A percentile compares a stretch with the other conserved stretches of the same genome.
Evolutionary conservation across 179 eudicot genomes (phyloP).

Genomic region (Silene coronaria): DNA sequence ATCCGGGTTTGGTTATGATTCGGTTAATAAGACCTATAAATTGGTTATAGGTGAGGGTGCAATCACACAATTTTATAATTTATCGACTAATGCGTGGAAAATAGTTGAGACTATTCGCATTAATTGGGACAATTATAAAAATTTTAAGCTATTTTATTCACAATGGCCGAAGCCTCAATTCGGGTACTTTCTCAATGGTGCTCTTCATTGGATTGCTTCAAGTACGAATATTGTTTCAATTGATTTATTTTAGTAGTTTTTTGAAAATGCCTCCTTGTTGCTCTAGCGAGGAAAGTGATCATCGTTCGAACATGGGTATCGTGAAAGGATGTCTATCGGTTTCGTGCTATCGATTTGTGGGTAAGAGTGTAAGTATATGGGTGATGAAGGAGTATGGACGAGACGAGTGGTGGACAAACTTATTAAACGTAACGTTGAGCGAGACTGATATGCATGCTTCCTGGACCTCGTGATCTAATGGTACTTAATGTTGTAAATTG

Average conservation of each 20-base stretch:
- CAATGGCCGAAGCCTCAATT: background rate
- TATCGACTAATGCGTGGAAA: background rate
- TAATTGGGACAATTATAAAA: background rate
- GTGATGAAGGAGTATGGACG: background rate
- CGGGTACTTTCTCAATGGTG: background rate
- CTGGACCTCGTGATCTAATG: background rate
- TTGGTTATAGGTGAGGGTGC: background rate
- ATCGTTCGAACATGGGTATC: background rate
- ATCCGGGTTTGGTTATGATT: background rate
- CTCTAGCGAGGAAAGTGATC: background rate
- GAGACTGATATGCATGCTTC: too few species aligned
- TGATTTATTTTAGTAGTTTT: background rate
- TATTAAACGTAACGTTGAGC: background rate
- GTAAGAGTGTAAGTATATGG: background rate
- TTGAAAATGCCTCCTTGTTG: background rate
- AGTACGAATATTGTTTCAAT: background rate
- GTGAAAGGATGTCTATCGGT: background rate
- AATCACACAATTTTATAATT: background rate
- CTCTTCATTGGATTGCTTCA: background rate
- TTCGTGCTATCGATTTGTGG: background rate
- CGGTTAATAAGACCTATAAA: background rate
- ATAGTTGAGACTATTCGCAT: background rate
- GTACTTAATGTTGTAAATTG: background rate
- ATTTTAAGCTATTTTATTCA: background rate
- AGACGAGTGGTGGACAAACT: background rate